Conservation (phyloP, 2,329 filamentous ascomycete genomes). For the Aulographum hederae region DNA sequence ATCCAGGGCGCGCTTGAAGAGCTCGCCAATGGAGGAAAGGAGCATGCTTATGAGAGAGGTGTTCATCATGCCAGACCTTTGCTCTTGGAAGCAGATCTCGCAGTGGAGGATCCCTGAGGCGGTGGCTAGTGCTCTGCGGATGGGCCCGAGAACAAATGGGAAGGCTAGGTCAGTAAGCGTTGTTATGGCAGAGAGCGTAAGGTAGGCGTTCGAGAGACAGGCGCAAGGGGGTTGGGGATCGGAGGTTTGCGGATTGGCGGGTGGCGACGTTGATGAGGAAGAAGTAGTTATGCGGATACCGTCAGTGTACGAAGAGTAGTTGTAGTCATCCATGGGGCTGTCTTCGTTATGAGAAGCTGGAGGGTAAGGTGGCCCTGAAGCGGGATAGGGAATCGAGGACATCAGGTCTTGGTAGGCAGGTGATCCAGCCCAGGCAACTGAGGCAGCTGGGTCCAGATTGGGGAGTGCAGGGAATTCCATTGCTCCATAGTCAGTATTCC, state of each 20-base stretch:
- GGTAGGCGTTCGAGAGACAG: constrained; percentile 27
- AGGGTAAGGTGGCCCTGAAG: background rate
- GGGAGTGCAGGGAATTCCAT: too few relatives aligned
- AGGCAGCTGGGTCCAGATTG: too few relatives aligned
- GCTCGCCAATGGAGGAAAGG: constrained; percentile 21
- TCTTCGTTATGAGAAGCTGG: constrained; percentile 6
- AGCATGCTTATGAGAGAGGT: constrained; percentile 22
- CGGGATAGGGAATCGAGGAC: background rate
- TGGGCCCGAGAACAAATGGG: constrained; percentile 20
- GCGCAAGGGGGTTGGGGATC: constrained; percentile 14
- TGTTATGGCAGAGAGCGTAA: constrained; percentile 23
- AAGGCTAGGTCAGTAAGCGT: constrained; percentile 20
- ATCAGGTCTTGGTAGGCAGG: background rate
- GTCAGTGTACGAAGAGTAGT: background rate
- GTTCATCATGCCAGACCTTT: constrained; percentile 26
- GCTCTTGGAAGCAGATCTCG: constrained; percentile 20
- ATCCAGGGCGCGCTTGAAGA: constrained; percentile 21
- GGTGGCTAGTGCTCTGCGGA: constrained; percentile 23
- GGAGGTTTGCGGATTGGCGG: constrained; percentile 1
- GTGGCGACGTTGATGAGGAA: constrained; percentile 1
- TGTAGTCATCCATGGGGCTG: constrained; percentile 8
- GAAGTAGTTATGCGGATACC: constrained; percentile 1
- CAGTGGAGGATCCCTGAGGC: constrained; percentile 22
- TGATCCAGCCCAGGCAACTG: too few relatives aligned
- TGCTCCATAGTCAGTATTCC: too few relatives aligned